Conservation (phyloP, 495 filamentous ascomycete species). For the Glonium stellatum region DNA sequence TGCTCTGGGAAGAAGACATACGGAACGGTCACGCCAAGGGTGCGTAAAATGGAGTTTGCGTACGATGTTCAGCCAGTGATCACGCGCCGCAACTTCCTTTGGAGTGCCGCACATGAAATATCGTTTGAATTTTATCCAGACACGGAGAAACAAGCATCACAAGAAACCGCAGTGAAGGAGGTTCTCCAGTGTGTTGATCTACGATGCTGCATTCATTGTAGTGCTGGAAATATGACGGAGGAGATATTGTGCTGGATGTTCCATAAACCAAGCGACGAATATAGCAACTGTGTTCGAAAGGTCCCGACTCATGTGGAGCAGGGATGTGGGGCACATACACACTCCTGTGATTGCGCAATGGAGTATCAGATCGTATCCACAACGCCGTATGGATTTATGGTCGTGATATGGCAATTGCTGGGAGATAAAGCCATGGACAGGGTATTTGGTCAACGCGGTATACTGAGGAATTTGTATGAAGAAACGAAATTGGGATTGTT, state of each 20-base stretch:
- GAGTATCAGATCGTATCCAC: not conserved
- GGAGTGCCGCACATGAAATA: not conserved
- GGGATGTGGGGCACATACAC: too few relatives aligned
- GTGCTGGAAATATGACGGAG: not conserved
- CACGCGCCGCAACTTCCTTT: not conserved
- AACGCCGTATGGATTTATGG: not conserved
- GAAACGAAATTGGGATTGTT: not conserved
- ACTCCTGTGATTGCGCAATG: not conserved
- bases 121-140: not conserved
- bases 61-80: not conserved
- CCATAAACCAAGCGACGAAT: not conserved
- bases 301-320: too few relatives aligned
- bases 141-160: not conserved
- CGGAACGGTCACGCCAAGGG: conserved; percentile 31
- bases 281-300: too few relatives aligned
- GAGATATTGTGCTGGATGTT: not conserved
- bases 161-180: not conserved
- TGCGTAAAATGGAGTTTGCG: not conserved
- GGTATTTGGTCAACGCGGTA: not conserved
- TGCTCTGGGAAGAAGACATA: conserved; percentile 53
- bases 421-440: not conserved
- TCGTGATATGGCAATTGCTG: not conserved
- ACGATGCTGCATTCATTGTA: not conserved
- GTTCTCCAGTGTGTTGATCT: not conserved
- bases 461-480: not conserved